These are phyloP conservation scores for Aureobasidium sp. DNA, from an alignment of 2,329 filamentous ascomycete species.

Conservation along the genomic window DNA sequence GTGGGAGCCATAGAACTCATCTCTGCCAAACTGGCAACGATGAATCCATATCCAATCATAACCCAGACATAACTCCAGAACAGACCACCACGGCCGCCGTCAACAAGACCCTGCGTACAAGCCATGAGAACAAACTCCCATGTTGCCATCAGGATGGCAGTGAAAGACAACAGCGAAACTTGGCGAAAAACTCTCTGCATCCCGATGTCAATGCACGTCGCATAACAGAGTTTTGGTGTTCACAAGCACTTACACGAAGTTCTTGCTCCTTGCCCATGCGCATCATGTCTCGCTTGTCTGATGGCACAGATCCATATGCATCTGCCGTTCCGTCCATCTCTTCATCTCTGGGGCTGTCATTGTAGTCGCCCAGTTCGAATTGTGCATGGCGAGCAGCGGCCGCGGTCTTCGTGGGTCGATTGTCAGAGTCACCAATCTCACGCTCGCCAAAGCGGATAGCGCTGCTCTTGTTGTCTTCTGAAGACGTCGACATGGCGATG, in stretches of 20 bases:
- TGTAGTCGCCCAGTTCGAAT: conserved; percentile 7
- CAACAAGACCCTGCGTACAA: conserved; percentile 22
- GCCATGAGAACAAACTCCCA: conserved; percentile 44
- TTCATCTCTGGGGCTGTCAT: conserved; percentile 1
- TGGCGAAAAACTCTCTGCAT: conserved; percentile 41
- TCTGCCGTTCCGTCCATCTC: conserved; percentile 10
- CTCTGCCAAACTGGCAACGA: conserved; percentile 25
- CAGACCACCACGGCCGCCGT: conserved; percentile 24
- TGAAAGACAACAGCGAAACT: conserved; percentile 45
- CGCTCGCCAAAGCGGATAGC: conserved; percentile 8
- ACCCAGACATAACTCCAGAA: conserved; percentile 25
- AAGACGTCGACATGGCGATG: not conserved
- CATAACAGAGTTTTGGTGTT: too few relatives aligned
- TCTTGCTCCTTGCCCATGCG: conserved; percentile 45
- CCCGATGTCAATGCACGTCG: not conserved
- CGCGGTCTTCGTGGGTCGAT: conserved; percentile 10
- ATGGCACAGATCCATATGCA: conserved; percentile 9
- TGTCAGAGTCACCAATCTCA: not conserved
- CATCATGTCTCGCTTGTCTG: conserved; percentile 38
- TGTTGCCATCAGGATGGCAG: conserved; percentile 44
- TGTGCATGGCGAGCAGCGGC: conserved; percentile 1
- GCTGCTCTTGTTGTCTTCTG: not conserved
- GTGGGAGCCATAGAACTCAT: conserved; percentile 30
- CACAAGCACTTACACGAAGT: conserved; percentile 29
- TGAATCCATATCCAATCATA: conserved; percentile 21